Base-by-base conservation (phyloP, 1,284 basidiomycete genomes). In the Earliella scabrosa region DNA sequence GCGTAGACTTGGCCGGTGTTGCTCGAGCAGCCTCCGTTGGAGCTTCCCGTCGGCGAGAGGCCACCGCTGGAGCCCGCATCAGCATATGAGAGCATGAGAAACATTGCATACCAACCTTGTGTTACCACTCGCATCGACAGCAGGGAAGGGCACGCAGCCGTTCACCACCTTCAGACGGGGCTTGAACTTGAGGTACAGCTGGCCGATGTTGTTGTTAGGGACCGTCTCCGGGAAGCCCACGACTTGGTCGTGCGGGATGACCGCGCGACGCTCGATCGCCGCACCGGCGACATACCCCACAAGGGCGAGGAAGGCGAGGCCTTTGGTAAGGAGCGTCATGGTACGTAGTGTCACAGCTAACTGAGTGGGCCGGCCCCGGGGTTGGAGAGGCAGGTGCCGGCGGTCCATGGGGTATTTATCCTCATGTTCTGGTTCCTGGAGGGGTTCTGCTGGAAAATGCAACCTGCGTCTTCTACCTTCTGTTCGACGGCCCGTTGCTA, bases 171-270 rank as follows among this genome's bases (percentile, higher is more conserved):
- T 50, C 21, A 56, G 38, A 38, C 46, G 45, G 14, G 54, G 54
- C 54, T 56, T 56, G 36, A 50, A 56, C 45, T 50, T 56, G 43
- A 56, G 49, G 49, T 56, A 56, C 27, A 56, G 29, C 32, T 47
- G 36, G n/a, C 54, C 54, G 24, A 41, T 10, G 43, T 29, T 47
- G 36, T 4, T 45, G 48, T 34, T 14, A 16, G 54, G 54, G 18
- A 56, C 48, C 7, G 48, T 56, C 54, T 56, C 54, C 6, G 54
- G 54, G 49, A 56, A 56, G 31, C 54, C 49, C 20, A 56, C 54
- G 38, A 56, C 44, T 21, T 44, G 43, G 32, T 56, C 54, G 27
- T 56, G 54, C 5, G 43, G 29, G 24, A 56, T 45, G 29, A 56
- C 54, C 14, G 48, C 49, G 18, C 54, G 54, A n/a, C 43, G 48